Conservation (phyloP, 1,139 yeast species). For the Pichia sp. region DNA sequence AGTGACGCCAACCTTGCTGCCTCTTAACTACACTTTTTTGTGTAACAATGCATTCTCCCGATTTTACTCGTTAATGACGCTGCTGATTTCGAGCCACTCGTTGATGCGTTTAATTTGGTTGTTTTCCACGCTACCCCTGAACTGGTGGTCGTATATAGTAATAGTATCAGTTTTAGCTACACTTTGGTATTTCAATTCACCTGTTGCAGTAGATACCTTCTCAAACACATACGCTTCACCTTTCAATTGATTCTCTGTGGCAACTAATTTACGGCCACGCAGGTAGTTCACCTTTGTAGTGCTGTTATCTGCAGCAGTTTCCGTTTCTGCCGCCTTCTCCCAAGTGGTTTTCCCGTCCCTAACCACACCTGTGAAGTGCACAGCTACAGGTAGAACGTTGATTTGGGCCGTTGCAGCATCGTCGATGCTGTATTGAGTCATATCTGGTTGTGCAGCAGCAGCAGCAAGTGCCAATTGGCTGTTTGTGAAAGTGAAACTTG, state of each 20-base stretch:
- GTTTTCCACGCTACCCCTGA: not conserved
- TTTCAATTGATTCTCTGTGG: not conserved
- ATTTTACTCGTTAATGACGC: conserved; percentile 3
- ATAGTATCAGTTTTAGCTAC: conserved; percentile 9
- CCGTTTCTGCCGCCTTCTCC: not conserved
- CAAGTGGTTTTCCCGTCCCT: conserved; percentile 10
- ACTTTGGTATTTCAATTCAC: not conserved
- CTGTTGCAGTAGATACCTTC: not conserved
- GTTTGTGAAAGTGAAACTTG: not conserved
- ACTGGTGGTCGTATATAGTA: conserved; percentile 1
- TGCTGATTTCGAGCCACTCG: conserved; percentile 14
- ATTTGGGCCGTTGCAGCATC: conserved; percentile 1
- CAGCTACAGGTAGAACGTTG: conserved; percentile 13
- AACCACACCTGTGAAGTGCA: conserved; percentile 11
- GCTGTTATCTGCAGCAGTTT: not conserved
- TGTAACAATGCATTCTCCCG: too few species aligned
- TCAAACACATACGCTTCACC: not conserved
- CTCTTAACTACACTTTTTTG: too few species aligned
- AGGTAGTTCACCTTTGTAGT: conserved; percentile 10
- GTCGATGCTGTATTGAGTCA: not conserved
- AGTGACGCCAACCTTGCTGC: too few species aligned
- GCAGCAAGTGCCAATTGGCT: too few species aligned
- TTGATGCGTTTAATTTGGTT: conserved; percentile 8
- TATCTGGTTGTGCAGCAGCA: too few species aligned
- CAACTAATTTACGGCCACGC: conserved; percentile 16